Evolutionary conservation across 257 asterid genomes (phyloP).

Genomic region (Voacanga thouarsii): DNA sequence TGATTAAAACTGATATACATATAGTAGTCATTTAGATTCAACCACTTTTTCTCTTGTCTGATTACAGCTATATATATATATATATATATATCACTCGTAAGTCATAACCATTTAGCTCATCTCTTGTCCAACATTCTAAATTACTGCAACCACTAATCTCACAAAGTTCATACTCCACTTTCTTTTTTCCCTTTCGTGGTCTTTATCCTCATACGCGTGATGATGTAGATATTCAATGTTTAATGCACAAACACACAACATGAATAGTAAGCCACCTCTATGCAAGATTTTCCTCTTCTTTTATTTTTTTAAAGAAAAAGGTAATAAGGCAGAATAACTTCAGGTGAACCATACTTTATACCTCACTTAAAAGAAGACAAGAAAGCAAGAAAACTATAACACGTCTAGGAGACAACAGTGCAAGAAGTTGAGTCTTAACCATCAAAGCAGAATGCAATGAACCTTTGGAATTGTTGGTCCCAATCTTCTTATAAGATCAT

Average conservation of each 20-base stretch:
- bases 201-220: too few relatives aligned
- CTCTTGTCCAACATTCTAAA: background rate
- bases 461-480: slow-evolving; percentile 72
- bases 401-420: slow-evolving; percentile 17
- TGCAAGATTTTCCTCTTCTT: background rate
- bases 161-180: background rate
- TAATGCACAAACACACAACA: background rate
- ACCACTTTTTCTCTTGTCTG: background rate
- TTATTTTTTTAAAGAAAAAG: background rate
- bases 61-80: background rate
- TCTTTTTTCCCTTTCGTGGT: background rate
- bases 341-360: background rate
- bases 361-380: background rate
- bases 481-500: slow-evolving; percentile 51
- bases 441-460: slow-evolving; percentile 33
- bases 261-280: background rate
- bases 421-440: slow-evolving; percentile 29
- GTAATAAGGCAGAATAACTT: background rate
- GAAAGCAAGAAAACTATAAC: background rate
- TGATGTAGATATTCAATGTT: background rate
- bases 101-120: background rate
- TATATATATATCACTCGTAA: background rate
- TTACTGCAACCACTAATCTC: background rate
- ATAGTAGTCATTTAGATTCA: background rate
- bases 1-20: background rate